Evolutionary conservation across 2,329 filamentous ascomycete species (phyloP), one percentile per base, ranked within the genome.

Genomic region (Nothopassalora personata): DNA sequence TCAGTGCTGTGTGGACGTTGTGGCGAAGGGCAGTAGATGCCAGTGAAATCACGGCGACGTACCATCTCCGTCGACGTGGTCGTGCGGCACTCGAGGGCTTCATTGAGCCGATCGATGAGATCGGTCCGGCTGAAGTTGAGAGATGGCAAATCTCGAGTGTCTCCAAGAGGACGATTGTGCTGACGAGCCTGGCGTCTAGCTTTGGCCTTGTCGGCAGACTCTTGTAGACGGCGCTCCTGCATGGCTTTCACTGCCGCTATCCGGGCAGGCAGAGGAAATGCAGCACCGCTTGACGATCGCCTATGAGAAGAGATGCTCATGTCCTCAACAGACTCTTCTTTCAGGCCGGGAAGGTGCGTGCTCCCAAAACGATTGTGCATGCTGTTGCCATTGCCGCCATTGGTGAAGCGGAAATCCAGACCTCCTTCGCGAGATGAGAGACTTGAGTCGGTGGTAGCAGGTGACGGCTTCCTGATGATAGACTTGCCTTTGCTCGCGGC

Each of bases 271-370:
- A 73, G 59, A 4, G 66, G 65, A 49, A 73, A 70, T 10, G 68
- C 67, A 27, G 63, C 56, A 36, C 59, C 61, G 13, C 54, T 39
- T 6, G 54, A 51, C 1, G 59, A 57, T 28, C 66, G 66, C 53
- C 62, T 67, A 50, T 65, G 60, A 11, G 71, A 68, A 13, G 64
- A 66, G 55, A 69, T 69, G 57, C 76, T 77, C 61, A 77, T 75
- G 59, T 78, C 77, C 54, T 80, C 77, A 49, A 77, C 72, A 18
- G 77, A 78, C 59, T 80, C 78, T 62, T 80, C 78, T 57, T 79
- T 80, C 33, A 80, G 66, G 49, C 76, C 76, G 11, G 77, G 74
- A 15, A 80, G 71, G 66, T 75, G 67, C 15, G 67, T 64, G 59
- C 67, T 67, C 49, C 64, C 66, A 54, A 70, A 70, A 19, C 67